Base-by-base conservation (phyloP, 2,329 filamentous ascomycete species). In the Aureobasidium sp. region DNA sequence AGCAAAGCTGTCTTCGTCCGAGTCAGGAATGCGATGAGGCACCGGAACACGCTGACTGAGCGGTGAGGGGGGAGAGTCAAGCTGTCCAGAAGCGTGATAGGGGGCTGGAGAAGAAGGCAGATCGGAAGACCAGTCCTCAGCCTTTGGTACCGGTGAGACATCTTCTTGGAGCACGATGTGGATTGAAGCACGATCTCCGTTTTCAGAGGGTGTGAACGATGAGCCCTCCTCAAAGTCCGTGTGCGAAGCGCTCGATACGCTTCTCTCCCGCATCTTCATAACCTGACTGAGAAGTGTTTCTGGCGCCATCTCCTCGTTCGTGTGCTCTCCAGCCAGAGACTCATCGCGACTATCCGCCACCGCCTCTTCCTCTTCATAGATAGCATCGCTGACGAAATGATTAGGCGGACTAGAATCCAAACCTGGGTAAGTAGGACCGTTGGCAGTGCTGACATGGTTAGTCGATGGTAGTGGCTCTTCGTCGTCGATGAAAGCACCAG, bases 91-190 rank as follows among this genome's bases (percentile, higher is more conserved):
- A 47, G 41, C 39, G 1, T 59, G 56, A 6, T 49, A 39, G 5
- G 31, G 56, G 7, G 44, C 42, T 22, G 56, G 56, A 20, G 56
- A 59, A 37, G 56, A 59, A 8, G 53, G 41, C 14, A 44, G 20
- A 36, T 57, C 29, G 6, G 42, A 39, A 25, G 42, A 44, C 59
- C 59, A 62, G 4, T 62, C 59, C n/a, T 59, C 56, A 6, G 42
- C 15, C 20, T 48, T 20, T 41, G 62, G 62, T 42, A 64, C 60
- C 3, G 59, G 58, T 27, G 62, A 61, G 34, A 66, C 65, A 25
- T 70, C 70, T 47, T 70, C 66, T 37, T 72, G 71, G 31, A 73
- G 66, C 71, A 73, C 73, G 59, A 74, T 74, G 45, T 65, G 67
- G 41, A 74, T 71, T 8, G 72, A 73, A 47, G 70, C 71, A 64